phyloP scores from a whole-genome alignment of 2,329 filamentous ascomycete species.

The Basipetospora chlamydospora region DNA sequence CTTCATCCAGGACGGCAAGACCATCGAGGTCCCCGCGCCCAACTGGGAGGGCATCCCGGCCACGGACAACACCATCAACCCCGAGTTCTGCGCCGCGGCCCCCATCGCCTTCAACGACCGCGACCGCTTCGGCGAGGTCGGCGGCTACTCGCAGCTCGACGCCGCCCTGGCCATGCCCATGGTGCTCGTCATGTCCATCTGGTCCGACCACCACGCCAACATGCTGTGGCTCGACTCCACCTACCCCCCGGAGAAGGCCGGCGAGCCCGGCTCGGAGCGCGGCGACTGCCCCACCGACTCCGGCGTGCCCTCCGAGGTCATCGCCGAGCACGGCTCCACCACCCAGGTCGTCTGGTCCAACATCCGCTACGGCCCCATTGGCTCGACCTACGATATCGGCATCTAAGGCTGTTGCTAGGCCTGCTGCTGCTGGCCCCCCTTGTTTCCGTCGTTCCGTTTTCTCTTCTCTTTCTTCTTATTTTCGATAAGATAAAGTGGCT shows the following conservation, averaged over 20 bases:
- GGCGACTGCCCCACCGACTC: slow-evolving; percentile 13
- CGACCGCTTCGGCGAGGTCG: slow-evolving; percentile 34
- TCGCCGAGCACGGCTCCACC: slow-evolving; percentile 8
- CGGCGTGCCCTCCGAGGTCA: slow-evolving; percentile 13
- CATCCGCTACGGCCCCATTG: slow-evolving; percentile 32
- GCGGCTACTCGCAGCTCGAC: slow-evolving; percentile 41
- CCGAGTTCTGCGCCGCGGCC: slow-evolving; percentile 40
- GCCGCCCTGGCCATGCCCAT: slow-evolving; percentile 40
- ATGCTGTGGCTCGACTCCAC: slow-evolving; percentile 65
- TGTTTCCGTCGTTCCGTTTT: not conserved
- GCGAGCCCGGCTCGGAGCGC: slow-evolving; percentile 12
- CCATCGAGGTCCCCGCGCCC: slow-evolving; percentile 30
- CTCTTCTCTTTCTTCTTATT: not conserved
- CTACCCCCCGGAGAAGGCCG: slow-evolving; percentile 30
- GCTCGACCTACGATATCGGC: slow-evolving; percentile 21
- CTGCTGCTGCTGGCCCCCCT: too few relatives aligned
- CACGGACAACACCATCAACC: slow-evolving; percentile 43
- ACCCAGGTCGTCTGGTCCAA: slow-evolving; percentile 31
- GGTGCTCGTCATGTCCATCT: slow-evolving; percentile 49
- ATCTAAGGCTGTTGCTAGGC: not conserved
- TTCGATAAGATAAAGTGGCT: not conserved
- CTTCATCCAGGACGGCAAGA: slow-evolving; percentile 44
- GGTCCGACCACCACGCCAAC: slow-evolving; percentile 41
- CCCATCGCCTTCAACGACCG: slow-evolving; percentile 40
- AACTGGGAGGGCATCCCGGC: slow-evolving; percentile 29